A percentile compares a stretch with the other conserved stretches of the same genome.
Conservation (phyloP, 2,329 filamentous ascomycete species). For the Penicillium sp. region DNA sequence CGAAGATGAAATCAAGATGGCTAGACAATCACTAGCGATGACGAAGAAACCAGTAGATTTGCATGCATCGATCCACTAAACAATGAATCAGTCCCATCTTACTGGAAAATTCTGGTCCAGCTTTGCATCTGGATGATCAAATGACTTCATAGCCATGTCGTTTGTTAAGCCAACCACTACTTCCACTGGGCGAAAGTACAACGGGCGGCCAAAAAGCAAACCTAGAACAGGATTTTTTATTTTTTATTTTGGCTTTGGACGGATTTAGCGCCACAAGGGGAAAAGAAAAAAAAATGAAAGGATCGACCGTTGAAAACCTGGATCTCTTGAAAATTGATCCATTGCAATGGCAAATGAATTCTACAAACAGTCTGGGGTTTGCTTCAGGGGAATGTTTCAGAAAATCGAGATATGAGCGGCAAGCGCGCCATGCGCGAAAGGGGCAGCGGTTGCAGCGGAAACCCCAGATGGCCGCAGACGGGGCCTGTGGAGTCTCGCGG, state of each 20-base stretch:
- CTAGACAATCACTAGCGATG: background rate
- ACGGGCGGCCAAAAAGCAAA: constrained; percentile 9
- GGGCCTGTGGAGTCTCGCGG: constrained; percentile 14
- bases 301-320: background rate
- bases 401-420: constrained; percentile 25
- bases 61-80: background rate
- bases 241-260: background rate
- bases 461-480: constrained; percentile 24
- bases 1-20: background rate
- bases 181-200: background rate
- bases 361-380: background rate
- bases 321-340: background rate
- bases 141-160: constrained; percentile 4
- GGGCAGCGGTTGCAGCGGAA: constrained; percentile 35
- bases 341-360: background rate
- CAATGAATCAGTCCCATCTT: background rate
- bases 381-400: background rate
- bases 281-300: constrained; percentile 7
- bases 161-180: background rate
- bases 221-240: background rate
- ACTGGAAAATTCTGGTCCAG: background rate
- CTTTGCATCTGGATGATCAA: background rate
- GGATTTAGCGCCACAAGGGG: background rate
- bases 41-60: background rate
- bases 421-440: constrained; percentile 41